A percentile compares a stretch with the other conserved stretches of the same genome.
Evolutionary conservation across 352 stramenopile genomes (phyloP).

Genomic region (Phytophthora ramorum): DNA sequence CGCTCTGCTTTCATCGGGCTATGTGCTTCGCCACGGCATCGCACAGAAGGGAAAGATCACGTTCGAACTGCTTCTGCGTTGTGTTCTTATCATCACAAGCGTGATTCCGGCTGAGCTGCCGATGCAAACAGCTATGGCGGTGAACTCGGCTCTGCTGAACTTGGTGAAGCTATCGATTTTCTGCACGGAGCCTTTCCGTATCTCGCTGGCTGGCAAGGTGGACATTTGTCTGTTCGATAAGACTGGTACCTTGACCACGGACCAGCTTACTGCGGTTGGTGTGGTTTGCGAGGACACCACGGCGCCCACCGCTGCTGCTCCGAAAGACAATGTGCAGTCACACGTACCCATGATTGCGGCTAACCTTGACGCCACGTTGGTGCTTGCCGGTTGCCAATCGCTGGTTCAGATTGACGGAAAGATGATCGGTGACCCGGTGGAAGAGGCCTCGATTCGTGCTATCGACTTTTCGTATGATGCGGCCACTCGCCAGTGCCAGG

Average conservation of each 20-base stretch:
- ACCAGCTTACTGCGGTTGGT: slow-evolving; percentile 95
- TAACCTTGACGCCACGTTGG: slow-evolving; percentile 82
- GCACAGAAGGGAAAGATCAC: slow-evolving; percentile 92
- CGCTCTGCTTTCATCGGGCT: slow-evolving; percentile 94
- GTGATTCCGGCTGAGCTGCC: slow-evolving; percentile 98
- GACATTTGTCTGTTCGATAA: slow-evolving; percentile 99
- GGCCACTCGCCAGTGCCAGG: slow-evolving; percentile 71
- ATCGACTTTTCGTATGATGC: slow-evolving; percentile 95
- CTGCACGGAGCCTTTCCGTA: slow-evolving; percentile 98
- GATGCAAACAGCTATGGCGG: slow-evolving; percentile 97
- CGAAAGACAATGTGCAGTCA: slow-evolving; percentile 56
- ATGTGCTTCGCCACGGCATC: slow-evolving; percentile 93
- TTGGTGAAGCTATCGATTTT: slow-evolving; percentile 97
- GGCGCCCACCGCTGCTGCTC: slow-evolving; percentile 32
- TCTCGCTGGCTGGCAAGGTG: slow-evolving; percentile 97
- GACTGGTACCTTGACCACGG: slow-evolving; percentile 98
- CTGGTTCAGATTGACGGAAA: slow-evolving; percentile 97
- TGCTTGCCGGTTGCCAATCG: slow-evolving; percentile 95
- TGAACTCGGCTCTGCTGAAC: slow-evolving; percentile 96
- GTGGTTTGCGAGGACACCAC: slow-evolving; percentile 89
- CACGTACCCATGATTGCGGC: slow-evolving; percentile 88
- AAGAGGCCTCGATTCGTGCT: slow-evolving; percentile 96
- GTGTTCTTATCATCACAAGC: slow-evolving; percentile 98
- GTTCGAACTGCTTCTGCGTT: slow-evolving; percentile 97
- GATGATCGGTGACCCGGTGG: slow-evolving; percentile 98